Evolutionary conservation across 2,329 filamentous ascomycete genomes (phyloP), one percentile per base, ranked within the genome.

Genomic region (Didymella pomorum): DNA sequence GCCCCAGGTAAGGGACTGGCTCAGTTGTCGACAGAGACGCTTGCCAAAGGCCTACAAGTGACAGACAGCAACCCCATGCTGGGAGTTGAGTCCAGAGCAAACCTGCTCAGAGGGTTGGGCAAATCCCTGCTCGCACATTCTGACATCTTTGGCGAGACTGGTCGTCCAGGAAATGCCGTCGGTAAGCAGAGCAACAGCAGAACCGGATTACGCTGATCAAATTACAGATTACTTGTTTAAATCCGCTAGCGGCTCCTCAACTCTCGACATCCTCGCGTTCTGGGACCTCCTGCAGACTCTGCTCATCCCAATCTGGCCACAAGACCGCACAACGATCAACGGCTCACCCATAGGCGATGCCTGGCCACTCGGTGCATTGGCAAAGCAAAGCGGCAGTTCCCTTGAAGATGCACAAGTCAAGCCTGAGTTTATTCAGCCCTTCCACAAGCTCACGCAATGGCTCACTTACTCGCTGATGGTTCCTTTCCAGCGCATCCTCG

Each of bases 401-500:
- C 31, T 43, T n/a, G 41, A 23, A 18, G 11, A 12, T 7, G 53
- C 62, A 4, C 59, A 56, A 18, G 57, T 42, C 23, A 82, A 85
- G 0, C 91, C 88, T 87, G 89, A 92, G 72, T 87, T 82, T 62
- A 93, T 95, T 64, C 85, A 93, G n/a, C 92, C 93, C 0, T 96
- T 97, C 80, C 93, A 97, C 81, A 97, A 74, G 41, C 84, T 96
- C 33, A 96, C 93, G 0, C 93, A 97, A 77, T 97, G 93, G 93
- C 88, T 97, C 55, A 92, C 90, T 48, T 97, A 97, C 79, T 96
- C 92, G 2, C 85, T 97, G 55, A 96, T 96, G 91, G 89, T 93
- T 23, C 93, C 93, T 0, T 96, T 97, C 89, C 86, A 89, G 55
- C 90, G 87, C 64, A 78, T 96, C 21, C 87, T 96, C 68, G 86